Evolutionary conservation across 306 rosid genomes (phyloP), one percentile per base, ranked within the genome.

Genomic region (Ammopiptanthus mongolicus): DNA sequence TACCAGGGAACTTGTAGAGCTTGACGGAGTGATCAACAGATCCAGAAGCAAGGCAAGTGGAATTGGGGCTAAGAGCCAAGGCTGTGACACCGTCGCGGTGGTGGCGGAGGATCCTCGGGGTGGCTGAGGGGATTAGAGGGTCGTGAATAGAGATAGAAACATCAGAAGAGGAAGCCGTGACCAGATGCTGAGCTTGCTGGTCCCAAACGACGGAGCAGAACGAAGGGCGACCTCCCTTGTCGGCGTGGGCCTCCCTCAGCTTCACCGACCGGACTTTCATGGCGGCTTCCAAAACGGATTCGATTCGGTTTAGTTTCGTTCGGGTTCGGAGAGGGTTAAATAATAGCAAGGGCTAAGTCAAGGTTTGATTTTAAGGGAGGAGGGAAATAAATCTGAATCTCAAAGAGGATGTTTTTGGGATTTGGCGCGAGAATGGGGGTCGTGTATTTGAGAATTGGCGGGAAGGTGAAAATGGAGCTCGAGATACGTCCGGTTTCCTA

Each of bases 1-100:
- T 63, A 95, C 98, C 87, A 0, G 99, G 99, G 73, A 92, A 95
- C 80, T 95, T 95, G 96, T 92, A 95, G 83, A 95, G 97, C 79
- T 95, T 95, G 80, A 95, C 92, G 73, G 97, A 89, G 80, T 85
- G 97, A 67, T 95, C 99, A 5, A 92, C 68, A 50, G 97, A 95
- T 79, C 99, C 98, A 6, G 99, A 95, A 39, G 97, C 97, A 47
- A 95, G 97, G 72, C 97, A 95, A 12, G 97, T 92, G 71, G 97
- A 91, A 70, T 92, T 96, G 44, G 98, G 93, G 89, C 97, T 90
- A 73, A 96, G 89, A 41, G 98, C 93, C 77, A 96, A 65, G 37
- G 99, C 93, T 0, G 98, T 90, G 44, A 92, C 97, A 2, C 99
- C 97, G 28, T 95, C 97, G 18, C 92, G 97, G 75, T 95, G 99